Conservation (phyloP, 345 rosid genomes). For the Euclidium syriacum region DNA sequence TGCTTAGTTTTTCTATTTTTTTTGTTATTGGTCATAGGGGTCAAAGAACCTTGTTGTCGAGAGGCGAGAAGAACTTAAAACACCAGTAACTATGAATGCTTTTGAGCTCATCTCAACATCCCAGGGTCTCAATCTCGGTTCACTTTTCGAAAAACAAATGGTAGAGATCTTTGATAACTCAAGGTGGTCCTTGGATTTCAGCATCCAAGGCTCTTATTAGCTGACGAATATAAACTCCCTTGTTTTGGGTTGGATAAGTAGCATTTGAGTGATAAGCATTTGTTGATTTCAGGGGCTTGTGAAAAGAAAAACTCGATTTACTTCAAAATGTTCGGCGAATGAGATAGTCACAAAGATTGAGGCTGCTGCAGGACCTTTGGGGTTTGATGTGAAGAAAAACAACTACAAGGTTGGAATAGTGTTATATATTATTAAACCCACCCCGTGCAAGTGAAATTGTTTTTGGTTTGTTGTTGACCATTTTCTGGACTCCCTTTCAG, state of each 20-base stretch:
- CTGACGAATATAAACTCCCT: no score
- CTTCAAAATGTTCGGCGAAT: constrained; percentile 78
- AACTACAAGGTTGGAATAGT: constrained; percentile 64
- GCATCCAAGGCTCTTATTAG: no score
- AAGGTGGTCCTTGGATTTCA: no score
- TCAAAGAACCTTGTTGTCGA: constrained; percentile 79
- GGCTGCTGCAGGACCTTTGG: constrained; percentile 78
- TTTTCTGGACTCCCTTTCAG: constrained; percentile 34
- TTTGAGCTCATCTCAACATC: constrained; percentile 96
- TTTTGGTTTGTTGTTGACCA: background rate
- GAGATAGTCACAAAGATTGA: constrained; percentile 92
- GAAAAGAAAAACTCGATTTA: constrained; percentile 86
- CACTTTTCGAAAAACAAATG: constrained; percentile 95
- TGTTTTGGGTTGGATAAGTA: no score
- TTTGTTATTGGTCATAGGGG: constrained; percentile 49
- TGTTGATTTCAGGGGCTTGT: constrained; percentile 70
- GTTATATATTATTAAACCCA: background rate
- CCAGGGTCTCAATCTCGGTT: constrained; percentile 92
- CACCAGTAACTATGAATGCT: constrained; percentile 91
- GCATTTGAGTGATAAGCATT: constrained; percentile 4
- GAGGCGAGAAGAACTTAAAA: constrained; percentile 56
- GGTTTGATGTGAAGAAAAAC: constrained; percentile 91
- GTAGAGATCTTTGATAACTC: constrained; percentile 33
- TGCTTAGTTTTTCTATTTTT: constrained; percentile 23
- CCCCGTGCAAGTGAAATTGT: background rate